Percentiles rank a stretch among this genome's conserved stretches.
Conservation (phyloP, 2,329 filamentous ascomycete species). For the Cladosporium austrohemisphaericum region DNA sequence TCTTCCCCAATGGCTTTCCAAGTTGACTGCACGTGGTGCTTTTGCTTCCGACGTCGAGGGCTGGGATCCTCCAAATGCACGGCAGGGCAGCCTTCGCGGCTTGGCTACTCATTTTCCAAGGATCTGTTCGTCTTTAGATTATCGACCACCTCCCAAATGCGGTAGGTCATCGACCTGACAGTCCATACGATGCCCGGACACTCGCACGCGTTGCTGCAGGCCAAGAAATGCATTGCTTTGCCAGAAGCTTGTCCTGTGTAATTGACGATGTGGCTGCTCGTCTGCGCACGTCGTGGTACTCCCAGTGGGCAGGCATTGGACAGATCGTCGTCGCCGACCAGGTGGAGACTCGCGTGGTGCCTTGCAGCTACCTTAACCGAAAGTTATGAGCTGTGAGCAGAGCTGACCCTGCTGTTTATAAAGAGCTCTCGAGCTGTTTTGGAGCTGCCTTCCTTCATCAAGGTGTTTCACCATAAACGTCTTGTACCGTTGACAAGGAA, state of each 20-base stretch:
- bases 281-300: conserved; percentile 2
- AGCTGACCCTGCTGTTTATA: conserved; percentile 3
- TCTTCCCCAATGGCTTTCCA: conserved; percentile 13
- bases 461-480: conserved; percentile 11
- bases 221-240: conserved; percentile 13
- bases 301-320: conserved; percentile 7
- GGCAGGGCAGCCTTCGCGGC: conserved; percentile 5
- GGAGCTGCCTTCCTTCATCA: conserved; percentile 5
- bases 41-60: not conserved
- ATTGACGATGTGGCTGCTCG: conserved; percentile 11
- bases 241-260: conserved; percentile 5
- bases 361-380: conserved; percentile 11
- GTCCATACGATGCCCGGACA: conserved; percentile 3
- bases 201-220: conserved; percentile 13
- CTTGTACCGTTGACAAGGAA: not conserved
- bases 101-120: conserved; percentile 11
- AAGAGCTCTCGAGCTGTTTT: conserved; percentile 2
- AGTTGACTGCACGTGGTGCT: conserved; percentile 5
- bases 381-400: not conserved
- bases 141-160: not conserved
- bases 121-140: conserved; percentile 5
- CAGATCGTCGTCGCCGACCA: not conserved
- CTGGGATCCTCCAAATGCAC: not conserved
- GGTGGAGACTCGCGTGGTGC: conserved; percentile 3
- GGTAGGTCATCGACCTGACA: conserved; percentile 8